Base-by-base conservation (phyloP, 345 rosid genomes). In the Clarkia xantiana region DNA sequence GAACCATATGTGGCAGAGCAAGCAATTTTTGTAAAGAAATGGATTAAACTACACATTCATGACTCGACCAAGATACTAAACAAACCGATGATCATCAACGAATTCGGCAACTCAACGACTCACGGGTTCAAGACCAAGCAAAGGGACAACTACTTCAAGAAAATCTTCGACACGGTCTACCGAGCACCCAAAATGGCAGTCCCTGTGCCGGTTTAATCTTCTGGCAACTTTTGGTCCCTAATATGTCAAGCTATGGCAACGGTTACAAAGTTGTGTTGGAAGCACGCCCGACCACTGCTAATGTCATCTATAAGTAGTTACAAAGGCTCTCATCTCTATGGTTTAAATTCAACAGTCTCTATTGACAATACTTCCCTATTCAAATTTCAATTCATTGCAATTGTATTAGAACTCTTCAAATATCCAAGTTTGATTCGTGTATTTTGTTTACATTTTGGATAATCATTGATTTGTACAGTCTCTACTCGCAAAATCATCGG, bases 211-310 rank as follows among this genome's bases (percentile, higher is more conserved):
- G 91, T 34, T 91, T 83, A 14, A 45, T 83, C 0, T 81, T 81
- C 47, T 79, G 94, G 94, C 91, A 83, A 36, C 71, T 79, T 13
- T 29, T 78, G 62, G 59, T 69, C 48, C 62, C 44, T 22, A 79
- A 68, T 46, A 75, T 76, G 61, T 76, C 62, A 17, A 22, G 22
- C 8, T 29, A 62, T 44, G 70, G 58, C 10, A 90, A 84, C 58
- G 96, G 85, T 3, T 81, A 79, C 52, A 67, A 81, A 53, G 73
- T 87, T 38, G 47, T 79, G 16, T 51, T 81, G 55, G 64, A 71
- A 50, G 61, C 72, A n/a, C 63, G 60, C 55, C 77, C 82, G 40
- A 76, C 88, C 0, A 84, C 88, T 36, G 76, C 88, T 19, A 54
- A 11, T 14, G 14, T 81, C 58, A 77, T 83, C 38, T 63, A 75